Evolutionary conservation across 331 rosid genomes (phyloP).

Genomic region (Rhamnella rubrinervis): DNA sequence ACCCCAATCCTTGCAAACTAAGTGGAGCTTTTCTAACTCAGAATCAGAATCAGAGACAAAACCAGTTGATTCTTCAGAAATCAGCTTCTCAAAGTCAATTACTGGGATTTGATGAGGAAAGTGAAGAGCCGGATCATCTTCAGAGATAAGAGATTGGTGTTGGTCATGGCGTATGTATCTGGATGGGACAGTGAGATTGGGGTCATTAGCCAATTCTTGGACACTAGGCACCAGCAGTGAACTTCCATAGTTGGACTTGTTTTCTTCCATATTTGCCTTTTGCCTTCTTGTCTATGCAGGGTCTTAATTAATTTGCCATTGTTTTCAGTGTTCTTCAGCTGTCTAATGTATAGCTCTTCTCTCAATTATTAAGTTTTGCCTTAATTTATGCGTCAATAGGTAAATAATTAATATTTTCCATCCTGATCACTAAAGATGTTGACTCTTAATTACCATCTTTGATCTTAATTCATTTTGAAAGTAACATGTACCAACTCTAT

Average conservation of each 20-base stretch:
- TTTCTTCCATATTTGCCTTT: slow-evolving; percentile 1
- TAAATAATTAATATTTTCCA: too few relatives aligned
- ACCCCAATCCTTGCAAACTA: slow-evolving; percentile 30
- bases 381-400: too few relatives aligned
- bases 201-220: slow-evolving; percentile 24
- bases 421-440: too few relatives aligned
- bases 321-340: not conserved
- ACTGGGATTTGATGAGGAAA: slow-evolving; percentile 15
- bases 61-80: not conserved
- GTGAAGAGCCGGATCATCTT: too few relatives aligned
- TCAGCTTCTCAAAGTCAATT: slow-evolving; percentile 13
- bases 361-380: too few relatives aligned
- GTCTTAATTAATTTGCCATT: not conserved
- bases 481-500: too few relatives aligned
- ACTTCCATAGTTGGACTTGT: slow-evolving; percentile 1
- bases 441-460: too few relatives aligned
- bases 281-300: not conserved
- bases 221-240: slow-evolving; percentile 25
- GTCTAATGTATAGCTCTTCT: too few relatives aligned
- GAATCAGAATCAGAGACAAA: not conserved
- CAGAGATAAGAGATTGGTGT: not conserved
- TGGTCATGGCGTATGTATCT: slow-evolving; percentile 17
- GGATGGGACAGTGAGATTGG: slow-evolving; percentile 4
- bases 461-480: too few relatives aligned
- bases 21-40: slow-evolving; percentile 25